These are phyloP conservation scores for Apiotrichum sp. DNA, from an alignment of 1,284 basidiomycete genomes.

Conservation along the genomic window DNA sequence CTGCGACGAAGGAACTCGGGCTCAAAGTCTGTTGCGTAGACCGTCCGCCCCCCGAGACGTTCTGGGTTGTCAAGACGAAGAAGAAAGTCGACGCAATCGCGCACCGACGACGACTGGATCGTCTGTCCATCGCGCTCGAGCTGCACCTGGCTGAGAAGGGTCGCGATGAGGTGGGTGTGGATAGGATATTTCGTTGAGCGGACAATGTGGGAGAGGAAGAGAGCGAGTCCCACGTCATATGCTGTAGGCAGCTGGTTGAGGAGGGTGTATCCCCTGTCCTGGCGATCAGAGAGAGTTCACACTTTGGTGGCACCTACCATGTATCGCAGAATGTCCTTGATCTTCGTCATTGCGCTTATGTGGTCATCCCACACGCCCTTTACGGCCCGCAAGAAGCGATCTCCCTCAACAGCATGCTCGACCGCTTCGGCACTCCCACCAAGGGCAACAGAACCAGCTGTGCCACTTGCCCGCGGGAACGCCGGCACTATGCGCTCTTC, in stretches of 20 bases:
- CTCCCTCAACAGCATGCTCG: constrained; percentile 58
- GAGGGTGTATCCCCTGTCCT: constrained; percentile 84
- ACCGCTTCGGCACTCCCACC: constrained; percentile 40
- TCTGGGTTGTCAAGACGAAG: constrained; percentile 48
- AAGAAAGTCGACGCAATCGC: constrained; percentile 84
- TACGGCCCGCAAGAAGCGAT: constrained; percentile 75
- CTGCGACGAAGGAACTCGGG: constrained; percentile 74
- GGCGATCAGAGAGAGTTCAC: constrained; percentile 1
- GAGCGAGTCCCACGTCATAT: constrained; percentile 72
- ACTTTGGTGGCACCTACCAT: constrained; percentile 61
- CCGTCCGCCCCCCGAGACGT: constrained; percentile 50
- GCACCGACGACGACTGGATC: constrained; percentile 85
- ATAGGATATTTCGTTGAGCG: constrained; percentile 60
- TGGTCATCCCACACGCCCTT: constrained; percentile 93
- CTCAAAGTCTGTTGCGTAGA: constrained; percentile 84
- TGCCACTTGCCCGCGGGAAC: constrained; percentile 58
- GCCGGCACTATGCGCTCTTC: constrained; percentile 69
- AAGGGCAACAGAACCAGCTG: constrained; percentile 29
- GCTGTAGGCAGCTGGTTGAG: constrained; percentile 67
- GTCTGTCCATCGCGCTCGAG: constrained; percentile 86
- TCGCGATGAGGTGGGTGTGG: constrained; percentile 70
- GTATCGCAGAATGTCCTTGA: constrained; percentile 88
- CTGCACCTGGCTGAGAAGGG: constrained; percentile 78
- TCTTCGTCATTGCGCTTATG: constrained; percentile 76
- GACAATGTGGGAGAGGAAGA: constrained; percentile 83